Evolutionary conservation across 2,329 filamentous ascomycete genomes (phyloP), one percentile per base, ranked within the genome.

Genomic region (Botrytis byssoidea): DNA sequence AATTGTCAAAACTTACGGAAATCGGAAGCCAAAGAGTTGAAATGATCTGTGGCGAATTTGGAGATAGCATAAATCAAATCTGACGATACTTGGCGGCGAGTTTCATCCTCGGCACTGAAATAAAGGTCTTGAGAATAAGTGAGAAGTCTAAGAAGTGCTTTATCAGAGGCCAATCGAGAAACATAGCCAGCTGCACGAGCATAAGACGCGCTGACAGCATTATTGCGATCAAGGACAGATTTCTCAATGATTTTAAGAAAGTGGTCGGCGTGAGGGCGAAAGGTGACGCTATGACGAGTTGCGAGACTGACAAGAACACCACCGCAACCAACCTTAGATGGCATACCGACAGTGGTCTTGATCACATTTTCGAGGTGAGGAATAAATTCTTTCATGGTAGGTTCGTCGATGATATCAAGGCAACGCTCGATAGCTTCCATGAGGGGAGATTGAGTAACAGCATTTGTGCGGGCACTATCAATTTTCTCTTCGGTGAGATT

Each of bases 361-460:
- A 98, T 93, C 0, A 92, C 91, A 44, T 88, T 87, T 81, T 96
- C 92, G 0, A 99, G 86, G 63, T 86, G 88, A 3, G 91, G 90
- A 51, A 91, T 90, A 16, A 98, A 86, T 32, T 90, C 86, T 64
- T 87, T 87, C 89, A 98, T 95, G n/a, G 92, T 91, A 7, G 86
- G 84, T 10, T 90, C 90, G 79, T 98, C 94, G 2, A 97, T 86
- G 70, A 93, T 90, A 74, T 97, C 94, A 46, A 99, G 88, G 79
- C 93, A 94, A 76, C 95, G 89, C 78, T 97, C 93, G 73, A 98
- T 94, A 1, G 94, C 94, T 81, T 98, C 95, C 79, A 95, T 97
- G 76, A 99, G 90, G 0, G 96, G 95, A 25, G 94, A 97, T 70
- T 89, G 90, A 42, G 94, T 92, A 44, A 98, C 93, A 81, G 91